Conservation (phyloP, 2,329 filamentous ascomycete genomes). For the Boeremia lycopersici region DNA sequence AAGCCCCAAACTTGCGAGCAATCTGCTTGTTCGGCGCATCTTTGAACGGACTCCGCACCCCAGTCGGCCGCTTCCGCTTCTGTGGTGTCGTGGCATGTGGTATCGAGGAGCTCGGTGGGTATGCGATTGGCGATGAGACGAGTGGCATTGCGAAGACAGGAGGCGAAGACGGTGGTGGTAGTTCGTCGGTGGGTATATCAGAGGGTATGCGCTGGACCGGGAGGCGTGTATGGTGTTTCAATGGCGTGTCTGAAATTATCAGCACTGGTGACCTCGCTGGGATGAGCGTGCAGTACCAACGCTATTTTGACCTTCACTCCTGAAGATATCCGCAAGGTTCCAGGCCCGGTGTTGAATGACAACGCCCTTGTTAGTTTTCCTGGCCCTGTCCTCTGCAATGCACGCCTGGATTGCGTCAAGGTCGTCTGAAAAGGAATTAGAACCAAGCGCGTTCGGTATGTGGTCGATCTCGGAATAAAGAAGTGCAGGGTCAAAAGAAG, state of each 20-base stretch:
- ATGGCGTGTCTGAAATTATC: constrained; percentile 42
- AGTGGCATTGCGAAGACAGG: constrained; percentile 65
- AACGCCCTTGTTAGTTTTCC: constrained; percentile 52
- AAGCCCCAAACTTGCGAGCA: constrained; percentile 43
- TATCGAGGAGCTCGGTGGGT: constrained; percentile 58
- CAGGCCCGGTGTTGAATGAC: constrained; percentile 61
- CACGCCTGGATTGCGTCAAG: constrained; percentile 53
- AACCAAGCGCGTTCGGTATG: constrained; percentile 25
- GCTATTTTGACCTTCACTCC: constrained; percentile 54
- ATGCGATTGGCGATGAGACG: constrained; percentile 64
- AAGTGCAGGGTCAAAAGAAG: constrained; percentile 59
- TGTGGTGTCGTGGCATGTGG: constrained; percentile 44
- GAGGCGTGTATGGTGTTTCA: constrained; percentile 27
- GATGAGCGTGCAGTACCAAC: constrained; percentile 37
- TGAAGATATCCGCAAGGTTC: constrained; percentile 54
- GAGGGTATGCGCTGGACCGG: constrained; percentile 16
- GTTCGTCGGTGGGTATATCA: constrained; percentile 19
- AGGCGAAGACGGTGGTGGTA: constrained; percentile 48
- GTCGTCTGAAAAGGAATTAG: constrained; percentile 53
- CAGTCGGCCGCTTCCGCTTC: constrained; percentile 46
- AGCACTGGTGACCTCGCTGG: constrained; percentile 19
- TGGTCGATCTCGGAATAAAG: constrained; percentile 53
- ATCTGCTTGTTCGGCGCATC: constrained; percentile 42
- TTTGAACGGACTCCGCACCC: constrained; percentile 39
- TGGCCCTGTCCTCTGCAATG: constrained; percentile 48